Conservation (phyloP, 306 rosid species). For the Gastrolobium villosum region DNA sequence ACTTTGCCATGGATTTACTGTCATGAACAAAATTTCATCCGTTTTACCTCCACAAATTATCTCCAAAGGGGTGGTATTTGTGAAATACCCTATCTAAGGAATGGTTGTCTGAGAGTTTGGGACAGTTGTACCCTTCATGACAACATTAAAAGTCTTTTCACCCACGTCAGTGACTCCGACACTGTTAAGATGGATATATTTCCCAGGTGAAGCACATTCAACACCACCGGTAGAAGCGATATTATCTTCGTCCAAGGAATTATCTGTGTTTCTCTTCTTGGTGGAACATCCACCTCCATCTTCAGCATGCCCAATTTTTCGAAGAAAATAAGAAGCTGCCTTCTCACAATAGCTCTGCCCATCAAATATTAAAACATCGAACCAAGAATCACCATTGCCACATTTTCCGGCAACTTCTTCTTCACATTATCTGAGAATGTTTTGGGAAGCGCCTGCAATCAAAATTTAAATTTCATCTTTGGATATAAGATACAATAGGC, state of each 20-base stretch:
- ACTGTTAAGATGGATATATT: too few species aligned
- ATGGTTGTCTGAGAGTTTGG: too few species aligned
- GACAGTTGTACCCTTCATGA: too few species aligned
- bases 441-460: conserved; percentile 70
- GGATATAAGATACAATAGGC: conserved; percentile 15
- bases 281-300: conserved; percentile 36
- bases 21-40: too few species aligned
- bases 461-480: conserved; percentile 16
- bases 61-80: too few species aligned
- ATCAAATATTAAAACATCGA: conserved; percentile 72
- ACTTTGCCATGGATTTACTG: too few species aligned
- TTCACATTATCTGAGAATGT: conserved; percentile 59
- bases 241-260: conserved; percentile 46
- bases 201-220: too few species aligned
- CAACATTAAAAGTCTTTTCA: too few species aligned
- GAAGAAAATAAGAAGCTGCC: conserved; percentile 65
- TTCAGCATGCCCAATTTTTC: conserved; percentile 52
- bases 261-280: conserved; percentile 45
- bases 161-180: too few species aligned
- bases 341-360: conserved; percentile 70
- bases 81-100: too few species aligned
- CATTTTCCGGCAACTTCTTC: conserved; percentile 67
- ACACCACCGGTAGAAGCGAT: conserved; percentile 47
- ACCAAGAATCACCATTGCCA: conserved; percentile 60
- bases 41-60: too few species aligned